These are phyloP conservation scores for Tothia fuscella DNA, from an alignment of 2,329 filamentous ascomycete genomes.

Conservation along the genomic window DNA sequence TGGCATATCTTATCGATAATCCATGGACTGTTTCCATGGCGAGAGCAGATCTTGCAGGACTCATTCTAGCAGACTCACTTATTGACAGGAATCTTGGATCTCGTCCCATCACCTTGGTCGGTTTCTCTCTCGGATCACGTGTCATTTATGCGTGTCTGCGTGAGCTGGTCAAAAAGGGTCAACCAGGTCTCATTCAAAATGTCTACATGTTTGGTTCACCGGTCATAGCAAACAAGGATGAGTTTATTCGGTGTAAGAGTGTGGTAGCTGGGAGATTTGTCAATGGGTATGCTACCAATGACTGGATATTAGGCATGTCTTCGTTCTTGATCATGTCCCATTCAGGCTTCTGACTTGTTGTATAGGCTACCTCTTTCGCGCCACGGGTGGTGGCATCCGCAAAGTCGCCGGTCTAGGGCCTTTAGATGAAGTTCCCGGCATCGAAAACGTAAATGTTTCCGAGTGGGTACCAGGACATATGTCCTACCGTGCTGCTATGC, in stretches of 20 bases:
- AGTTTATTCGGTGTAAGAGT: constrained; percentile 69
- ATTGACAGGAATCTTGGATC: constrained; percentile 86
- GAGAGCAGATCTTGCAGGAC: constrained; percentile 73
- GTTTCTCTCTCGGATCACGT: constrained; percentile 83
- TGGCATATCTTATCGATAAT: constrained; percentile 94
- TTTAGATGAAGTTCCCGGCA: constrained; percentile 63
- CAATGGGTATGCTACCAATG: constrained; percentile 86
- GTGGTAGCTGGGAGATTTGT: constrained; percentile 87
- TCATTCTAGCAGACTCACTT: constrained; percentile 88
- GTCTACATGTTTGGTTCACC: constrained; percentile 92
- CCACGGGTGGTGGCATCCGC: constrained; percentile 85
- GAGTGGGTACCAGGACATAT: constrained; percentile 83
- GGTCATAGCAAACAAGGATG: constrained; percentile 81
- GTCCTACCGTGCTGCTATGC: constrained; percentile 92
- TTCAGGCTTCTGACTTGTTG: neutral
- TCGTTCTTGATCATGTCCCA: neutral
- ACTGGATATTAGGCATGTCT: constrained; percentile 73
- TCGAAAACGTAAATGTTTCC: constrained; percentile 86
- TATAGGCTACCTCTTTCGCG: constrained; percentile 73
- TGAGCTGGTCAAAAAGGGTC: constrained; percentile 74
- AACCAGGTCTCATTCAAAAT: constrained; percentile 81
- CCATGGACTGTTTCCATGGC: constrained; percentile 96
- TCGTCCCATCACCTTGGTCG: constrained; percentile 81
- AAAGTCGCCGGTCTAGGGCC: constrained; percentile 72
- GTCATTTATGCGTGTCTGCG: constrained; percentile 87